A percentile compares a stretch with the other conserved stretches of the same genome.
These are phyloP conservation scores for Ceratocystis albifundus DNA, from an alignment of 2,329 filamentous ascomycete species.

Conservation along the genomic window DNA sequence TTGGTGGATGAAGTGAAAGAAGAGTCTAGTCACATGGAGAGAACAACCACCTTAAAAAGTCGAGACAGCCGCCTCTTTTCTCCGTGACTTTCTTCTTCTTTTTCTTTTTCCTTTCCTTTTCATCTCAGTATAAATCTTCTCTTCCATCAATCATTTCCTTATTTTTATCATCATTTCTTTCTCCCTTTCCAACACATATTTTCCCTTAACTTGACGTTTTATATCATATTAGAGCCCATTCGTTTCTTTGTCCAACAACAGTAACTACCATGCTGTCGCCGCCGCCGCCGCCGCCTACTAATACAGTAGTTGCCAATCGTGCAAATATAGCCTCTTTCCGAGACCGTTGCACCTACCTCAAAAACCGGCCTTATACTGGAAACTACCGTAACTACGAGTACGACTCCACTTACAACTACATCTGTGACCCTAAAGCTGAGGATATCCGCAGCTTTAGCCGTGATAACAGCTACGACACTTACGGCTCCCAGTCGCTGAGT, in stretches of 20 bases:
- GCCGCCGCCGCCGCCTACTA: neutral
- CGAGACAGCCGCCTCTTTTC: no score
- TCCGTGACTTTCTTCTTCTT: neutral
- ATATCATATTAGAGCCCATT: neutral
- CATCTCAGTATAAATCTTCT: neutral
- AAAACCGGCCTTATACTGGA: neutral
- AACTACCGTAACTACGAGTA: neutral
- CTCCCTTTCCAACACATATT: neutral
- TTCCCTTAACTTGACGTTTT: neutral
- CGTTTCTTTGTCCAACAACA: neutral
- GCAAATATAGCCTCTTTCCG: neutral
- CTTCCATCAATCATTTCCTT: neutral
- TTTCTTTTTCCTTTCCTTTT: no score
- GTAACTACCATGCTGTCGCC: neutral
- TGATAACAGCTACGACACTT: no score
- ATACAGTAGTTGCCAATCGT: neutral
- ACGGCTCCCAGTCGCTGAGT: neutral
- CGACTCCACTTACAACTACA: slow-evolving; percentile 2
- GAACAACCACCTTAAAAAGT: no score
- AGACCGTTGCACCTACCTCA: neutral
- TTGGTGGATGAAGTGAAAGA: no score
- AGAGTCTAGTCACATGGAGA: no score
- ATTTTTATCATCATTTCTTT: neutral
- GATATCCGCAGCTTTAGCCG: neutral
- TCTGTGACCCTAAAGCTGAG: neutral